These are phyloP conservation scores for Metschnikowia aberdeeniae DNA, from an alignment of 805 yeast genomes.

Conservation along the genomic window DNA sequence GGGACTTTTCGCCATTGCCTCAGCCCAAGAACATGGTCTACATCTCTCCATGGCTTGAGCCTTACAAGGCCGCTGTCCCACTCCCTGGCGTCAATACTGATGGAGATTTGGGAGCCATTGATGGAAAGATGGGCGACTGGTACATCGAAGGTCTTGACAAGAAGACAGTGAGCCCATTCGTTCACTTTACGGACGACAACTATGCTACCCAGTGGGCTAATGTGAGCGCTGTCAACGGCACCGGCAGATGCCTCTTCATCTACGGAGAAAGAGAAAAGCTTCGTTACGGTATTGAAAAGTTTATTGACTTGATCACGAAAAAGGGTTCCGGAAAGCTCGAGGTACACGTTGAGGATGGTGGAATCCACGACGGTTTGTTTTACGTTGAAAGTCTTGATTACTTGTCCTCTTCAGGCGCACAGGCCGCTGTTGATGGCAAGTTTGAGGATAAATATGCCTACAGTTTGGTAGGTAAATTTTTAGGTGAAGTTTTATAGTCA, in stretches of 20 bases:
- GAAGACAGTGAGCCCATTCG: conserved; percentile 16
- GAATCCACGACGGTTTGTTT: conserved; percentile 32
- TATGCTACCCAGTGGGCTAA: conserved; percentile 24
- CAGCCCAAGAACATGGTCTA: conserved; percentile 28
- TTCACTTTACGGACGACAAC: conserved; percentile 23
- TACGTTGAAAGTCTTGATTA: conserved; percentile 34
- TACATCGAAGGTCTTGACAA: conserved; percentile 21
- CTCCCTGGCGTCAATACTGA: conserved; percentile 21
- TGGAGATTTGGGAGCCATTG: conserved; percentile 33
- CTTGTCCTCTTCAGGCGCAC: conserved; percentile 19
- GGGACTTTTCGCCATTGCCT: conserved; percentile 18
- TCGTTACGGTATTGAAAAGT: conserved; percentile 27
- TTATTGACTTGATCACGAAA: conserved; percentile 18
- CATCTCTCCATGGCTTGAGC: conserved; percentile 37
- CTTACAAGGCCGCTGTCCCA: conserved; percentile 22
- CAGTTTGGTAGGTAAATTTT: conserved; percentile 16
- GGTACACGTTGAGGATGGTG: conserved; percentile 27
- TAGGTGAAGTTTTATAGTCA: conserved; percentile 11
- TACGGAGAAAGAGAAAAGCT: conserved; percentile 34
- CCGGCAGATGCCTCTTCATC: conserved; percentile 20
- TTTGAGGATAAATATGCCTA: conserved; percentile 20
- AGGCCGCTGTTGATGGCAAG: conserved; percentile 23
- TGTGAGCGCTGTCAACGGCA: conserved; percentile 23
- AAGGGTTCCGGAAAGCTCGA: conserved; percentile 18
- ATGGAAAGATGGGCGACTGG: conserved; percentile 30